These are phyloP conservation scores for Sarocladiaceae sp. DNA, from an alignment of 2,329 filamentous ascomycete species.

Conservation along the genomic window DNA sequence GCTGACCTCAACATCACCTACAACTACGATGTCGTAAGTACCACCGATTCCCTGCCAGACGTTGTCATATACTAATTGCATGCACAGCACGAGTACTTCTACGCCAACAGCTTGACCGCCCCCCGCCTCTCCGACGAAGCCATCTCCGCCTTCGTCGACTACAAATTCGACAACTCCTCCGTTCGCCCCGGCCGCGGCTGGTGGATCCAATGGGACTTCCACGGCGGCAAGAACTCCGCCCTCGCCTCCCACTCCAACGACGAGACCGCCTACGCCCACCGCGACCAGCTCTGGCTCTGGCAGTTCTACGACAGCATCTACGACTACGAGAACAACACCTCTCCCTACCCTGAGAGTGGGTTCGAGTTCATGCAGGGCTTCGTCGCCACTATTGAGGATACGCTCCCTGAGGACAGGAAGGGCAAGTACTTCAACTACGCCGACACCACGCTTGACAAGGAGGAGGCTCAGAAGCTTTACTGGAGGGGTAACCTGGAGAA, in stretches of 20 bases:
- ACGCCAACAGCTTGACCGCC: constrained; percentile 2
- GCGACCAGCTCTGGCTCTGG: constrained; percentile 43
- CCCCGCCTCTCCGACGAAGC: neutral
- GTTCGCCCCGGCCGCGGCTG: constrained; percentile 7
- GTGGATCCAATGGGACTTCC: constrained; percentile 22
- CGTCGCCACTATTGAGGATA: constrained; percentile 31
- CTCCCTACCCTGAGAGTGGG: constrained; percentile 18
- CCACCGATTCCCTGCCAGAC: too few relatives aligned
- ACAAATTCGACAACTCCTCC: constrained; percentile 2
- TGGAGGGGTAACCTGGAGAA: constrained; percentile 35
- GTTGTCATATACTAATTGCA: neutral
- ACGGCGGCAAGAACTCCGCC: constrained; percentile 30
- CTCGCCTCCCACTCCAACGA: constrained; percentile 21
- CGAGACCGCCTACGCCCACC: constrained; percentile 33
- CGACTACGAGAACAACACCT: neutral
- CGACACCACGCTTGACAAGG: constrained; percentile 41
- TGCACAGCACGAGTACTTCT: constrained; percentile 7
- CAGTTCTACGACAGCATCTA: constrained; percentile 30
- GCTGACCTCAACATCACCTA: neutral
- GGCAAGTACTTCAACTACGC: constrained; percentile 52
- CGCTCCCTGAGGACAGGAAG: constrained; percentile 33
- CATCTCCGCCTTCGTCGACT: constrained; percentile 4
- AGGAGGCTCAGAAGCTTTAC: constrained; percentile 44
- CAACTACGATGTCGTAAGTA: constrained; percentile 3
- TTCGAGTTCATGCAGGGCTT: constrained; percentile 36